phyloP scores from a whole-genome alignment of 139 green algal species.

The Ettlia oleoabundans region DNA sequence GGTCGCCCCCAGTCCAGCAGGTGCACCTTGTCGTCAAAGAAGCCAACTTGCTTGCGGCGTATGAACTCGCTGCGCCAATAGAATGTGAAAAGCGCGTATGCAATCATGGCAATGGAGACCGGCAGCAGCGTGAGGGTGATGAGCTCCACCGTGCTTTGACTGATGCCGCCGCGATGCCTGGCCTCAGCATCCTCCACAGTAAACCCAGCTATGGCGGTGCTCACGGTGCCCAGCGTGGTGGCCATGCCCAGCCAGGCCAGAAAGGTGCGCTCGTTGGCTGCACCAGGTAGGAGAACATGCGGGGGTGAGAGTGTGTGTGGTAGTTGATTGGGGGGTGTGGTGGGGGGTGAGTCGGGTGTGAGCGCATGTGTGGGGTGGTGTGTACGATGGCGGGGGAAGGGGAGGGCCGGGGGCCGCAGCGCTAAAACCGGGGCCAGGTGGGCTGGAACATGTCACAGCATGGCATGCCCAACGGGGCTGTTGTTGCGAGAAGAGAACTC shows the following conservation, averaged over 20 bases:
- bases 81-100: conserved; percentile 86
- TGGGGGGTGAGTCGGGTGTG: no score
- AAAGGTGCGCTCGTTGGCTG: conserved; percentile 91
- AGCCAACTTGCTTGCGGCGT: conserved; percentile 82
- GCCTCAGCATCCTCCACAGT: conserved; percentile 38
- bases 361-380: no score
- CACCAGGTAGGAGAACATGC: not conserved
- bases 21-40: conserved; percentile 75
- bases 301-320: no score
- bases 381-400: no score
- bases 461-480: not conserved
- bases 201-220: conserved; percentile 80
- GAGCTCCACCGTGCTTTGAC: conserved; percentile 71
- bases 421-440: no score
- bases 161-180: conserved; percentile 50
- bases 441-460: no score
- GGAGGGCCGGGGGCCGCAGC: no score
- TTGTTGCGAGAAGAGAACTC: not conserved
- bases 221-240: conserved; percentile 83
- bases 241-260: conserved; percentile 89
- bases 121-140: conserved; percentile 81
- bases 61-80: conserved; percentile 78
- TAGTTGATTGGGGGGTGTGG: no score
- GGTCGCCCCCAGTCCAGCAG: not conserved
- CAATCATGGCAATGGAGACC: conserved; percentile 84